These are phyloP conservation scores for Neofusicoccum laricinum DNA, from an alignment of 2,329 filamentous ascomycete species.

Conservation along the genomic window DNA sequence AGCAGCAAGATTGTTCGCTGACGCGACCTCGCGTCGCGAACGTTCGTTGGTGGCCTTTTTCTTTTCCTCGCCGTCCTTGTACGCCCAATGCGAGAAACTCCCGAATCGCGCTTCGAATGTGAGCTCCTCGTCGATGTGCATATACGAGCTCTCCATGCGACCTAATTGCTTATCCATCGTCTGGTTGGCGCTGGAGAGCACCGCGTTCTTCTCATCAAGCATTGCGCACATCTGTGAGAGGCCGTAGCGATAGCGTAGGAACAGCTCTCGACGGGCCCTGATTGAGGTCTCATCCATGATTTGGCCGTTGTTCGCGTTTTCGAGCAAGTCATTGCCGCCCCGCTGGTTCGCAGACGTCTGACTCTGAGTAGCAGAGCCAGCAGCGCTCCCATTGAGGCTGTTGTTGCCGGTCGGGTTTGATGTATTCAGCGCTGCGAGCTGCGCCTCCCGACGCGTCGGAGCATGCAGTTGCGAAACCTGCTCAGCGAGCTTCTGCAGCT, in stretches of 20 bases:
- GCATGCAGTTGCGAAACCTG: constrained; percentile 52
- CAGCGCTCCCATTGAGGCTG: constrained; percentile 39
- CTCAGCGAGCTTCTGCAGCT: constrained; percentile 72
- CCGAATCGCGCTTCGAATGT: constrained; percentile 93
- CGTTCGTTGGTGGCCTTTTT: constrained; percentile 65
- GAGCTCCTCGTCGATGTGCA: constrained; percentile 82
- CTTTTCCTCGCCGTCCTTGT: constrained; percentile 69
- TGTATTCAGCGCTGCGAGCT: constrained; percentile 30
- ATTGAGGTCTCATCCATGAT: constrained; percentile 45
- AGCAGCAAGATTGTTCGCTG: constrained; percentile 65
- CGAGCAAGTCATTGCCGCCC: constrained; percentile 25
- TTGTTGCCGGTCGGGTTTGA: constrained; percentile 37
- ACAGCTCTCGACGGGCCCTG: constrained; percentile 67
- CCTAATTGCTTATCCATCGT: constrained; percentile 80
- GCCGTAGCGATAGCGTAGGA: constrained; percentile 72
- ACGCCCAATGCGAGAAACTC: constrained; percentile 91
- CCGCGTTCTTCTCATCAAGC: constrained; percentile 96
- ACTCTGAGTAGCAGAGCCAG: constrained; percentile 27
- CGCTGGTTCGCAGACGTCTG: constrained; percentile 24
- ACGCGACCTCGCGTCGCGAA: constrained; percentile 73
- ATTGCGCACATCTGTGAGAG: constrained; percentile 84
- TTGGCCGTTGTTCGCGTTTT: constrained; percentile 18
- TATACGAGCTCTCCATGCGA: constrained; percentile 83
- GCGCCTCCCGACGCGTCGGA: constrained; percentile 26
- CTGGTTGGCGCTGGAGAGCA: constrained; percentile 88